A percentile compares a stretch with the other conserved stretches of the same genome.
phyloP scores from a whole-genome alignment of 768 basidiomycete species.

The Cyclocybe aegerita region DNA sequence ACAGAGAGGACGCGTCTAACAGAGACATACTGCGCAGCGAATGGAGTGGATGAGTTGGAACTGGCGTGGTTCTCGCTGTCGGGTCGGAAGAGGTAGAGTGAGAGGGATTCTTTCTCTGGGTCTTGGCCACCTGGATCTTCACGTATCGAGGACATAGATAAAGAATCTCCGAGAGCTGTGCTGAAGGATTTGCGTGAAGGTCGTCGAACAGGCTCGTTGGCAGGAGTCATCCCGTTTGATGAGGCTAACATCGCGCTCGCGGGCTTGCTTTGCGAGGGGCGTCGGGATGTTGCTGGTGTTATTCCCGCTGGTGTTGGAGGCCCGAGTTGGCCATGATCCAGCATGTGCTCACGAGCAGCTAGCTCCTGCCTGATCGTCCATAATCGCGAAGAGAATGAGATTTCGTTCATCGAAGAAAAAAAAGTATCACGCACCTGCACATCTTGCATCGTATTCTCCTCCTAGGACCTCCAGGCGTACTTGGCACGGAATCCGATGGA shows the following conservation, averaged over 20 bases:
- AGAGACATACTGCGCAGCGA: slow-evolving; percentile 6
- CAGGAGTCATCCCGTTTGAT: slow-evolving; percentile 1
- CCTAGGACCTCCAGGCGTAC: slow-evolving; percentile 53
- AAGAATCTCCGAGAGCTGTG: slow-evolving; percentile 27
- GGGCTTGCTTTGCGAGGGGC: slow-evolving; percentile 25
- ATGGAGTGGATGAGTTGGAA: slow-evolving; percentile 8
- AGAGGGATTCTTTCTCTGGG: neutral
- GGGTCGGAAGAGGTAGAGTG: slow-evolving; percentile 15
- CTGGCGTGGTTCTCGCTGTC: neutral
- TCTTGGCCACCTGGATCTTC: slow-evolving; percentile 13
- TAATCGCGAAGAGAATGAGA: neutral
- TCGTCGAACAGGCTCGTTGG: slow-evolving; percentile 15
- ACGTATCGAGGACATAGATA: slow-evolving; percentile 40
- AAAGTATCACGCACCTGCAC: slow-evolving; percentile 71
- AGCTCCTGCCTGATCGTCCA: slow-evolving; percentile 62
- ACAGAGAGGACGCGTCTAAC: slow-evolving; percentile 27
- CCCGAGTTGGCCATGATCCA: slow-evolving; percentile 82
- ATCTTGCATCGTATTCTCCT: slow-evolving; percentile 86
- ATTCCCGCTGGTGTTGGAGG: slow-evolving; percentile 57
- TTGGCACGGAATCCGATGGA: slow-evolving; percentile 58
- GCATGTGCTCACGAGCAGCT: slow-evolving; percentile 90
- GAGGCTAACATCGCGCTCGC: neutral
- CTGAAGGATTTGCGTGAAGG: slow-evolving; percentile 18
- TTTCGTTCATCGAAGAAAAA: neutral
- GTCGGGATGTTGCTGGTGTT: slow-evolving; percentile 48